Evolutionary conservation across 495 filamentous ascomycete genomes (phyloP).

Genomic region (Penicillium parvum): DNA sequence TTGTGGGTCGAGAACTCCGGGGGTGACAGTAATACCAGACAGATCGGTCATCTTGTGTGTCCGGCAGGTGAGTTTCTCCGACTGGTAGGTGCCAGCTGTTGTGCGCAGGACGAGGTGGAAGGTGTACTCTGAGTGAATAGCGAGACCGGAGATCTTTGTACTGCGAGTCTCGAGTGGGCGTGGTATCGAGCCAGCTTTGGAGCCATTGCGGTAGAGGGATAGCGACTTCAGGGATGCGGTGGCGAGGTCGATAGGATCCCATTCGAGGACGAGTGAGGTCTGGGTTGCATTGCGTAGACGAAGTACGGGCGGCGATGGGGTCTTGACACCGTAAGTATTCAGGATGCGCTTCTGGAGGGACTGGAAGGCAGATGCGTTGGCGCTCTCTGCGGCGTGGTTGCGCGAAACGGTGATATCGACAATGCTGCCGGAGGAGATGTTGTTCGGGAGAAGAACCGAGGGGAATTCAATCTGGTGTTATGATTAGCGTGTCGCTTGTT

Average conservation of each 20-base stretch:
- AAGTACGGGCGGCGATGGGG: slow-evolving; percentile 75
- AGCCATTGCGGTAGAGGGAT: slow-evolving; percentile 88
- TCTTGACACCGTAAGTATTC: slow-evolving; percentile 73
- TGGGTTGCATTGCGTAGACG: slow-evolving; percentile 94
- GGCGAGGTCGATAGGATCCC: slow-evolving; percentile 91
- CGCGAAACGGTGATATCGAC: slow-evolving; percentile 96
- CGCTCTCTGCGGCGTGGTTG: slow-evolving; percentile 72
- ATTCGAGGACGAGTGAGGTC: slow-evolving; percentile 94
- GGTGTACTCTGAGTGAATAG: slow-evolving; percentile 89
- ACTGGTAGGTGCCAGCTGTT: slow-evolving; percentile 78
- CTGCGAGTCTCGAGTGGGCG: slow-evolving; percentile 76
- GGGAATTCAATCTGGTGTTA: slow-evolving; percentile 87
- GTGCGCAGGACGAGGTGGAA: slow-evolving; percentile 93
- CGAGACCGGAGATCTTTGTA: slow-evolving; percentile 96
- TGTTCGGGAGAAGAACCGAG: slow-evolving; percentile 90
- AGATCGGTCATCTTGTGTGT: slow-evolving; percentile 99
- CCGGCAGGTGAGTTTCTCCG: slow-evolving; percentile 76
- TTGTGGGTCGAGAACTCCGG: slow-evolving; percentile 74
- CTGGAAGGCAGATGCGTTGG: slow-evolving; percentile 68
- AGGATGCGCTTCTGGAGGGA: slow-evolving; percentile 84
- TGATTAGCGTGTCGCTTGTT: slow-evolving; percentile 6
- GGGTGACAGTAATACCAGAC: slow-evolving; percentile 90
- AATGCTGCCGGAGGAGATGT: slow-evolving; percentile 91
- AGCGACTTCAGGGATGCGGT: slow-evolving; percentile 86
- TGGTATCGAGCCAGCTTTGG: slow-evolving; percentile 92